These are phyloP conservation scores for Cadophora luteo-olivacea DNA, from an alignment of 2,329 filamentous ascomycete genomes.

Conservation along the genomic window DNA sequence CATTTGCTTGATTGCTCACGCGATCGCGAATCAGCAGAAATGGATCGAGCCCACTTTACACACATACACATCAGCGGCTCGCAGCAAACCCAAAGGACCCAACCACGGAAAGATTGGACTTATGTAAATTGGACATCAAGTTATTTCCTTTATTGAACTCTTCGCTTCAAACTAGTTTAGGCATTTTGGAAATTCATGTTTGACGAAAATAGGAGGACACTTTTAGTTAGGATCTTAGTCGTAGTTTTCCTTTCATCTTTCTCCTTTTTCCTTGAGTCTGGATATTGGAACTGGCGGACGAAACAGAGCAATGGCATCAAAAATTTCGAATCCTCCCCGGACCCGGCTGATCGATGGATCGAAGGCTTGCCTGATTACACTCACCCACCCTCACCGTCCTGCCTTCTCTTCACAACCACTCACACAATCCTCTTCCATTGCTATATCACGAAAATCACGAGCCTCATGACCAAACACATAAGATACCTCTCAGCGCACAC, in stretches of 20 bases:
- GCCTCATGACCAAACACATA: slow-evolving; percentile 9
- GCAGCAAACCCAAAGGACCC: slow-evolving; percentile 28
- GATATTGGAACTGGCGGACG: not conserved
- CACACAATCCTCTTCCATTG: not conserved
- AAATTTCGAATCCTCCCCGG: slow-evolving; percentile 9
- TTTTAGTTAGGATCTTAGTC: slow-evolving; percentile 17
- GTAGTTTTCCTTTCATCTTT: slow-evolving; percentile 2
- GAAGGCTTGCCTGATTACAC: slow-evolving; percentile 11
- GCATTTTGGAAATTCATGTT: slow-evolving; percentile 2
- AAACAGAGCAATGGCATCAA: slow-evolving; percentile 14
- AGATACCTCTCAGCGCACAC: slow-evolving; percentile 15
- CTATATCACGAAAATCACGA: slow-evolving; percentile 17
- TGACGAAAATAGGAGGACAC: slow-evolving; percentile 17
- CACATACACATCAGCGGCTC: slow-evolving; percentile 22
- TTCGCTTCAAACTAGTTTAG: slow-evolving; percentile 9
- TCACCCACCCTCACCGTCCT: not conserved
- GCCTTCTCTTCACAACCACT: not conserved
- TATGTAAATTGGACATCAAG: slow-evolving; percentile 35
- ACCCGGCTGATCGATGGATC: slow-evolving; percentile 11
- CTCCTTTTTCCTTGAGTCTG: slow-evolving; percentile 7
- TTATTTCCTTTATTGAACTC: slow-evolving; percentile 3
- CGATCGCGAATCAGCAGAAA: slow-evolving; percentile 19
- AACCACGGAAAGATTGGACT: slow-evolving; percentile 21
- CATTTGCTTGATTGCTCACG: slow-evolving; percentile 19
- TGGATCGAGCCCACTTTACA: slow-evolving; percentile 19